Evolutionary conservation across 805 yeast genomes (phyloP).

Genomic region (Debaryomyces tyrocola): DNA sequence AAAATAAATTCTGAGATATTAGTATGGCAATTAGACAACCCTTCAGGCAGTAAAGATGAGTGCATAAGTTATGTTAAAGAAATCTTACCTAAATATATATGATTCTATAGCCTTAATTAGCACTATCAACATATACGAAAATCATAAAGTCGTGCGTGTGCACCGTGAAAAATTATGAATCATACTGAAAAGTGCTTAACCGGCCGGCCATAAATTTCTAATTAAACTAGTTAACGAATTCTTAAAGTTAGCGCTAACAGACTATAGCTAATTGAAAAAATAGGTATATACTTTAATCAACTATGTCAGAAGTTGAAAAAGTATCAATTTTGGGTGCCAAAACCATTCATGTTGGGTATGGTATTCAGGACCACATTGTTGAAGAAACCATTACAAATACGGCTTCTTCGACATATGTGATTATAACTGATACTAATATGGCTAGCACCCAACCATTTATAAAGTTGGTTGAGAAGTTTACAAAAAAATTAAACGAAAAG

Average conservation of each 20-base stretch:
- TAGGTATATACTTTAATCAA: not conserved
- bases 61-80: conserved; percentile 46
- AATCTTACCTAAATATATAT: conserved; percentile 15
- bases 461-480: conserved; percentile 45
- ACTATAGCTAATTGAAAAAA: not conserved
- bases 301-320: conserved; percentile 38
- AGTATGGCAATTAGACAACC: conserved; percentile 79
- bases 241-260: not conserved
- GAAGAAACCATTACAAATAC: conserved; percentile 58
- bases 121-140: not conserved
- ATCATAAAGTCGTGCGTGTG: not conserved
- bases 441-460: conserved; percentile 62
- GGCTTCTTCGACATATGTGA: conserved; percentile 87
- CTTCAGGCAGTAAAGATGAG: conserved; percentile 52
- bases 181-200: not conserved
- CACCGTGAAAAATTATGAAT: not conserved
- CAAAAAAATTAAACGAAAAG: conserved; percentile 26
- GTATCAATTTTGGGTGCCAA: conserved; percentile 81
- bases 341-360: conserved; percentile 86
- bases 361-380: conserved; percentile 73
- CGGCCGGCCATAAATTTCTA: not conserved
- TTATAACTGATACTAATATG: conserved; percentile 84
- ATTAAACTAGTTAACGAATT: not conserved
- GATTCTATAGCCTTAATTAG: not conserved
- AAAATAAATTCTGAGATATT: conserved; percentile 54